Conservation (phyloP, 2,329 filamentous ascomycete species). For the Alternaria hordeiaustralica region DNA sequence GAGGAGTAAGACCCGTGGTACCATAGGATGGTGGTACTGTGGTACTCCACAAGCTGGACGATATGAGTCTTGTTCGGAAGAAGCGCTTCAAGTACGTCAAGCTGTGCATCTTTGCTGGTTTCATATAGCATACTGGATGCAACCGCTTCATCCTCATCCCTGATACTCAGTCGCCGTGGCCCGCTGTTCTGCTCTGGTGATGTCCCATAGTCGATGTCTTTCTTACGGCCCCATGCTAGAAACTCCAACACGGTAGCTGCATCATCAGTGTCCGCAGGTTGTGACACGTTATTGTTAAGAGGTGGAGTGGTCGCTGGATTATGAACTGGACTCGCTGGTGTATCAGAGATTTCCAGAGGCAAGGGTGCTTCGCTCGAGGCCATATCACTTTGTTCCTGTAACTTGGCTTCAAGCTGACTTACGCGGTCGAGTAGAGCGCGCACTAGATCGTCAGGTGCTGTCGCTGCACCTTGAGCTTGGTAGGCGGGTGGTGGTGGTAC, state of each 20-base stretch:
- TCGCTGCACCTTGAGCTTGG: not conserved
- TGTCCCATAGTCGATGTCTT: slow-evolving; percentile 40
- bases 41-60: slow-evolving; percentile 41
- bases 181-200: slow-evolving; percentile 19
- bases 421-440: slow-evolving; percentile 33
- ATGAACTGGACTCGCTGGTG: slow-evolving; percentile 19
- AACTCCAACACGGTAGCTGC: slow-evolving; percentile 58
- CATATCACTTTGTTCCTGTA: slow-evolving; percentile 9
- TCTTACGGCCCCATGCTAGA: slow-evolving; percentile 56
- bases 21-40: slow-evolving; percentile 47
- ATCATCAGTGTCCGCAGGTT: slow-evolving; percentile 27
- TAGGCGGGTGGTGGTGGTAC: not conserved
- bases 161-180: slow-evolving; percentile 1
- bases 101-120: slow-evolving; percentile 17
- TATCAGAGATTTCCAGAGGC: not conserved
- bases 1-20: slow-evolving; percentile 48
- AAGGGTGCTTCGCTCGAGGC: not conserved
- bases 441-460: slow-evolving; percentile 9
- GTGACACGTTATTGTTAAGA: not conserved
- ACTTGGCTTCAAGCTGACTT: slow-evolving; percentile 30
- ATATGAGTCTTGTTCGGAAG: slow-evolving; percentile 27
- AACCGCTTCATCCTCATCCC: not conserved
- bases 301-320: not conserved
- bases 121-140: slow-evolving; percentile 4
- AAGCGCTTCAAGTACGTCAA: slow-evolving; percentile 41